A percentile compares a stretch with the other conserved stretches of the same genome.
These are phyloP conservation scores for Waltergamsia citrina DNA, from an alignment of 2,329 filamentous ascomycete species.

Conservation along the genomic window DNA sequence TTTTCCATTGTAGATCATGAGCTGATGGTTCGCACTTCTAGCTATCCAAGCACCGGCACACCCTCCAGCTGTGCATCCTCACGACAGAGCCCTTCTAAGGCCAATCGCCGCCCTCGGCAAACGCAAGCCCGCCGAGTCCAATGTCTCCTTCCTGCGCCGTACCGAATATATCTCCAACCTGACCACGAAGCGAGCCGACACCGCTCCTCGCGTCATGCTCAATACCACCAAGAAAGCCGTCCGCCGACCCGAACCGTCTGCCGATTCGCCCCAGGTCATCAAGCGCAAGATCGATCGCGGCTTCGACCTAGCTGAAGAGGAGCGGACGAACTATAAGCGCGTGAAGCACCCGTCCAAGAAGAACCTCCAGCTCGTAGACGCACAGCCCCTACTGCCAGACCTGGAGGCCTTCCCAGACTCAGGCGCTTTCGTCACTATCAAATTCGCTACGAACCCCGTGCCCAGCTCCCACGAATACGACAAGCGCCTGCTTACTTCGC, in stretches of 20 bases:
- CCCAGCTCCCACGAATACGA: constrained; percentile 42
- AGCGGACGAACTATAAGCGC: constrained; percentile 42
- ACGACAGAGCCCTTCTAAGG: constrained; percentile 75
- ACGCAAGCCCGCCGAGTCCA: constrained; percentile 63
- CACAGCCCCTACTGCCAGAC: constrained; percentile 54
- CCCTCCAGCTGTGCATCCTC: constrained; percentile 64
- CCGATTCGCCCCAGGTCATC: constrained; percentile 56
- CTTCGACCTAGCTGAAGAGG: constrained; percentile 44
- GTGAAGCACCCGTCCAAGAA: constrained; percentile 51
- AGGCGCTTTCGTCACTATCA: constrained; percentile 60
- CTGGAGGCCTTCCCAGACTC: constrained; percentile 61
- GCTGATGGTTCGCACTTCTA: constrained; percentile 21
- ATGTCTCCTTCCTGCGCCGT: constrained; percentile 86
- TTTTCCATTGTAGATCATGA: neutral
- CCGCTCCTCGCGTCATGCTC: constrained; percentile 13
- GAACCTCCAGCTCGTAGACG: constrained; percentile 47
- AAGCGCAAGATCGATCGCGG: constrained; percentile 57
- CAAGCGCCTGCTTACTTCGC: constrained; percentile 48
- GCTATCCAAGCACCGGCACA: constrained; percentile 75
- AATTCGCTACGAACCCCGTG: constrained; percentile 58
- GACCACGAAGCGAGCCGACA: constrained; percentile 27
- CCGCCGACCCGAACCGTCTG: constrained; percentile 48
- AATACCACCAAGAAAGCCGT: constrained; percentile 17
- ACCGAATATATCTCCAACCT: constrained; percentile 85
- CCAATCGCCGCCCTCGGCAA: constrained; percentile 80